phyloP scores from a whole-genome alignment of 192 early-diverging fungal species.

The Geosiphon pyriformis region DNA sequence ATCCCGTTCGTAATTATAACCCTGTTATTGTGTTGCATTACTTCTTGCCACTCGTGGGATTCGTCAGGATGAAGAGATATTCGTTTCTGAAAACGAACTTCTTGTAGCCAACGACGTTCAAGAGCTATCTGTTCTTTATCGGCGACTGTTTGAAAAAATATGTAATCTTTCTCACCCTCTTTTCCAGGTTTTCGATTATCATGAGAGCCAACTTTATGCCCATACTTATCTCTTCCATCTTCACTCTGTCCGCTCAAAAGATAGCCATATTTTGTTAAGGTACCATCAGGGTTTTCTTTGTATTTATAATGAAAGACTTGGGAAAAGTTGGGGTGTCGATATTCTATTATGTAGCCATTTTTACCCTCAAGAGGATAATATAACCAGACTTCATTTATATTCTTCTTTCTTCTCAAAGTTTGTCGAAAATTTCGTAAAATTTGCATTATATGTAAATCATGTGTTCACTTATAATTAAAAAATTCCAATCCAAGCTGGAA shows the following conservation, averaged over 20 bases:
- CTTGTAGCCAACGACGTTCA: conserved; percentile 8
- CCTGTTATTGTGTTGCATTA: conserved; percentile 23
- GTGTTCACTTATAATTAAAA: too few relatives aligned
- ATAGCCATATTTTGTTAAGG: conserved; percentile 14
- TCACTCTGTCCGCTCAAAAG: neutral
- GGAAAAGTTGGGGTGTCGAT: neutral
- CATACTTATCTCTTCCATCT: neutral
- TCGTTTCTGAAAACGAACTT: neutral
- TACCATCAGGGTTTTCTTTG: conserved; percentile 5
- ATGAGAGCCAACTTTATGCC: neutral
- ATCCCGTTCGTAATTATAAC: neutral
- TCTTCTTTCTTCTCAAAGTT: too few relatives aligned
- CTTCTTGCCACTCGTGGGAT: conserved; percentile 2
- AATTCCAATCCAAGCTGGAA: too few relatives aligned
- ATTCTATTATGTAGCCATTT: conserved; percentile 18
- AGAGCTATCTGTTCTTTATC: conserved; percentile 18
- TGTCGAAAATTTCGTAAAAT: too few relatives aligned
- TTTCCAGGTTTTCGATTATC: neutral
- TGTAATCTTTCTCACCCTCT: conserved; percentile 13
- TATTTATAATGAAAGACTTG: conserved; percentile 20
- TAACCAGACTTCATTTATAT: too few relatives aligned
- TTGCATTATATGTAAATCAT: too few relatives aligned
- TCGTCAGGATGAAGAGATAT: neutral
- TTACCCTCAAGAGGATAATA: too few relatives aligned
- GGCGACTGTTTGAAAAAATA: conserved; percentile 22